Evolutionary conservation across 2,329 filamentous ascomycete species (phyloP).

Genomic region (Hysterium pulicare): DNA sequence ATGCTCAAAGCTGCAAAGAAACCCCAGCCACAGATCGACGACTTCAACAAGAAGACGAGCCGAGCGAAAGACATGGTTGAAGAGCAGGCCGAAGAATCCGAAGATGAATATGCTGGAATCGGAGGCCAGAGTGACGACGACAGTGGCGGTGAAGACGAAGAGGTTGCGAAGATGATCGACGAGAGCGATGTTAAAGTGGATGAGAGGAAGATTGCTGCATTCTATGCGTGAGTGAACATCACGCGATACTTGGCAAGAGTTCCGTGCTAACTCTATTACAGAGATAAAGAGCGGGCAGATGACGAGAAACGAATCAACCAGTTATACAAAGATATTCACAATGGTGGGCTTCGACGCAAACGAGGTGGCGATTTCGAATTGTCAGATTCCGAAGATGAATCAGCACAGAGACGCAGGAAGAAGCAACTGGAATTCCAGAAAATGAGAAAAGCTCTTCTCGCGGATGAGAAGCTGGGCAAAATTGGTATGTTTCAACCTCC

Average conservation of each 20-base stretch:
- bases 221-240: slow-evolving; percentile 72
- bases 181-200: slow-evolving; percentile 72
- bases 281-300: slow-evolving; percentile 71
- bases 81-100: slow-evolving; percentile 93
- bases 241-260: slow-evolving; percentile 7
- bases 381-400: slow-evolving; percentile 86
- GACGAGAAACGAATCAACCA: slow-evolving; percentile 89
- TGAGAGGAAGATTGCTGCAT: slow-evolving; percentile 76
- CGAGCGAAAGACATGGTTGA: slow-evolving; percentile 80
- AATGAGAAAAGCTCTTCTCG: slow-evolving; percentile 83
- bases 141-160: slow-evolving; percentile 68
- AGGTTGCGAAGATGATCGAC: slow-evolving; percentile 86
- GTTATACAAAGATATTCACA: slow-evolving; percentile 89
- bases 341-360: slow-evolving; percentile 80
- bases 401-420: slow-evolving; percentile 70
- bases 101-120: slow-evolving; percentile 94
- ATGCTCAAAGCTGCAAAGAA: slow-evolving; percentile 64
- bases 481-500: slow-evolving; percentile 45
- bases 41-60: slow-evolving; percentile 81
- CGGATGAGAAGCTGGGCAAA: slow-evolving; percentile 86
- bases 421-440: slow-evolving; percentile 86
- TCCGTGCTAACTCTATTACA: slow-evolving; percentile 39
- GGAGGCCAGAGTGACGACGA: slow-evolving; percentile 89
- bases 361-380: slow-evolving; percentile 70
- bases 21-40: slow-evolving; percentile 47